Percentiles rank a stretch among this genome's conserved stretches.
Evolutionary conservation across 2,329 filamentous ascomycete genomes (phyloP).

Genomic region (Aureobasidium sp.): DNA sequence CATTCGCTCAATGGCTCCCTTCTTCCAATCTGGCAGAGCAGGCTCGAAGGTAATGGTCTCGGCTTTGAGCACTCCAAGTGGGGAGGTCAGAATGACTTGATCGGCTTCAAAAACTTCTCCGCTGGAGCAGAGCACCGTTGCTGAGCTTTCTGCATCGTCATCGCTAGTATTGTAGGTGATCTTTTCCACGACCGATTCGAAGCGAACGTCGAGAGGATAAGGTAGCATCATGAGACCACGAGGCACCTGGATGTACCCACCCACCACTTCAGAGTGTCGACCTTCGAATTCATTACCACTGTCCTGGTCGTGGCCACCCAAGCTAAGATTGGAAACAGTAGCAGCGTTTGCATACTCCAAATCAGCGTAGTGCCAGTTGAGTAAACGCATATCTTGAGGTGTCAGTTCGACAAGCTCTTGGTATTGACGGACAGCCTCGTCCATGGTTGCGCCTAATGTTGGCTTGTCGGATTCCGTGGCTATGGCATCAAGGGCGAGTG

Average conservation of each 20-base stretch:
- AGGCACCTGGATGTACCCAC: slow-evolving; percentile 90
- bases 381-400: slow-evolving; percentile 75
- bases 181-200: slow-evolving; percentile 61
- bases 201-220: slow-evolving; percentile 64
- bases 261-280: slow-evolving; percentile 83
- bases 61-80: slow-evolving; percentile 86
- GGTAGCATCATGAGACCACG: slow-evolving; percentile 74
- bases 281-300: slow-evolving; percentile 97
- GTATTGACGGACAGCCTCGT: slow-evolving; percentile 85
- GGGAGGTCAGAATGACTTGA: slow-evolving; percentile 80
- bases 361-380: slow-evolving; percentile 98
- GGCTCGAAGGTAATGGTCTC: slow-evolving; percentile 77
- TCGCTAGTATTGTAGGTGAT: slow-evolving; percentile 54
- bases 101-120: slow-evolving; percentile 75
- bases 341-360: slow-evolving; percentile 95
- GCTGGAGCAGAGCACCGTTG: slow-evolving; percentile 65
- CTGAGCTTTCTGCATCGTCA: slow-evolving; percentile 31
- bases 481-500: slow-evolving; percentile 61
- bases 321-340: slow-evolving; percentile 75
- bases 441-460: slow-evolving; percentile 82
- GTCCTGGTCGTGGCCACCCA: slow-evolving; percentile 92
- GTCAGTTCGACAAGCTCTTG: slow-evolving; percentile 71
- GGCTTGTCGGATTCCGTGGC: slow-evolving; percentile 54
- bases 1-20: slow-evolving; percentile 67
- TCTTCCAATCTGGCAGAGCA: slow-evolving; percentile 79